Evolutionary conservation across 2,329 filamentous ascomycete genomes (phyloP), one percentile per base, ranked within the genome.

Genomic region (Blastomyces silverae): DNA sequence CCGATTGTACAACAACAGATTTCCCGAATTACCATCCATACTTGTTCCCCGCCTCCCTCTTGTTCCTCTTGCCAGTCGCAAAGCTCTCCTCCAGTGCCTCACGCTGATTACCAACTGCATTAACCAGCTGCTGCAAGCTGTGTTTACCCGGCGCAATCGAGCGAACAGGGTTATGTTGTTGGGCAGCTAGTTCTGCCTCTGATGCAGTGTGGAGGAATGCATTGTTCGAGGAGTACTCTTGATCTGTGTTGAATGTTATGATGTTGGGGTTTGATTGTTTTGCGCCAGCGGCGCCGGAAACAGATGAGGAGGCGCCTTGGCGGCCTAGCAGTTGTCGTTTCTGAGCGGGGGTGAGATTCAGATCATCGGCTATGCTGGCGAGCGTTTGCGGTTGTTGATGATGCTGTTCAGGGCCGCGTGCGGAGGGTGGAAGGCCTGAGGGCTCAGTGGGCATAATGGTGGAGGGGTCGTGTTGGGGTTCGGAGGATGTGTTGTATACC

Each of bases 11-110:
- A 56, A 6, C 20, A 3, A 58, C 37, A 58, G 11, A 37, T 37
- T 1, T 37, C 15, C 28, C 44, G 7, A 25, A 65, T 71, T 71
- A 88, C 90, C 91, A 97, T 5, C 92, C 92, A 79, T 97, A 97
- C 71, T 85, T 86, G 65, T 85, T 87, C 3, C 89, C 90, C 25
- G 91, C 91, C 74, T 96, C 92, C 71, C 85, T 88, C 76, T 90
- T 87, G 72, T 92, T 94, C 71, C 84, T 85, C 79, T 85, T 87
- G 6, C 91, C 90, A 69, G 87, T 82, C 25, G 91, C 91, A 80
- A 96, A 97, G 74, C 90, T 92, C 73, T 97, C 93, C 77, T 97
- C 92, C 69, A 97, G 79, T 2, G 91, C 92, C 13, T 96, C 91
- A 73, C 87, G 87, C 78, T 97, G 92, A 67, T 83, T 90, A 69